Evolutionary conservation across 495 filamentous ascomycete genomes (phyloP).

Genomic region (Margaritispora aquatica): DNA sequence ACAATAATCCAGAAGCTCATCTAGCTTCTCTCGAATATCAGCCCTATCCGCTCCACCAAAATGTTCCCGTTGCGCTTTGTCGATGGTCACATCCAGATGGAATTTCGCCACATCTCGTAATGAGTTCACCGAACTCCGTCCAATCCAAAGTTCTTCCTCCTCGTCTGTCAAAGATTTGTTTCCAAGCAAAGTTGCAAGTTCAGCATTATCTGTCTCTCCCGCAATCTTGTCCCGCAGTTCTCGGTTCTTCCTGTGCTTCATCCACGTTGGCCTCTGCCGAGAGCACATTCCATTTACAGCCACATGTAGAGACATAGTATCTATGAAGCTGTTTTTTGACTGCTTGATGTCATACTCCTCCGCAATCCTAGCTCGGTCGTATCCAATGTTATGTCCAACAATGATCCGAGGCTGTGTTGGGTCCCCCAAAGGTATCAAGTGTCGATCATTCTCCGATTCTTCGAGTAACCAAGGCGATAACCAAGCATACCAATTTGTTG

Average conservation of each 20-base stretch:
- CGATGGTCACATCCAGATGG: constrained; percentile 84
- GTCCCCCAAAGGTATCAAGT: constrained; percentile 83
- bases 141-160: constrained; percentile 92
- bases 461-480: constrained; percentile 91
- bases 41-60: constrained; percentile 78
- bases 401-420: constrained; percentile 63
- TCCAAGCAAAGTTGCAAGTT: constrained; percentile 65
- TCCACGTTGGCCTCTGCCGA: constrained; percentile 90
- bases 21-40: constrained; percentile 60
- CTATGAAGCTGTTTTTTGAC: constrained; percentile 79
- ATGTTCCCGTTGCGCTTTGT: constrained; percentile 80
- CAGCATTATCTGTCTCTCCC: constrained; percentile 59
- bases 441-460: constrained; percentile 66
- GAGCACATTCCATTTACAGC: constrained; percentile 99
- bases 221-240: constrained; percentile 79
- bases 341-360: constrained; percentile 88
- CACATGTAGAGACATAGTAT: constrained; percentile 98
- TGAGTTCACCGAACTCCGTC: constrained; percentile 89
- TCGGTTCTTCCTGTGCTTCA: constrained; percentile 86
- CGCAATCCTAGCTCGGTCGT: constrained; percentile 78
- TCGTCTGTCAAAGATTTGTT: constrained; percentile 64
- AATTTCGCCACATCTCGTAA: constrained; percentile 95
- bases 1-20: constrained; percentile 89
- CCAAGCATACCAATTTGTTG: constrained; percentile 94
- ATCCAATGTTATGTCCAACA: constrained; percentile 94